Conservation (phyloP, 768 basidiomycete genomes). For the Candolleomyces eurysporus region DNA sequence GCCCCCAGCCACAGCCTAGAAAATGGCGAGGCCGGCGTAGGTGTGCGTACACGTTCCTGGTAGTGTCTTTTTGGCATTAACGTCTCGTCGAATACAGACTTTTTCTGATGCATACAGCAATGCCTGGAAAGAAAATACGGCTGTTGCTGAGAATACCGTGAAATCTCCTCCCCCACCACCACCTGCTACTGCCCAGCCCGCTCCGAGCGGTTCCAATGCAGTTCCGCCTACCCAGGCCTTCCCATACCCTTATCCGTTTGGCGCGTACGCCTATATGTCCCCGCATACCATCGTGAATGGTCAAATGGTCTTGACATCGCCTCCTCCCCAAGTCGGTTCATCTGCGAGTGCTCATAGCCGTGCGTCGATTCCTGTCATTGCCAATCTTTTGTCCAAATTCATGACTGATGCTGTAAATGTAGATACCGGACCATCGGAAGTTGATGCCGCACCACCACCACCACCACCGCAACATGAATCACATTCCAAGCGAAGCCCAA, state of each 20-base stretch:
- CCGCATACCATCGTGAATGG: slow-evolving; percentile 20
- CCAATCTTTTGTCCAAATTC: not conserved
- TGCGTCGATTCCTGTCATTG: not conserved
- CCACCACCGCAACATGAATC: slow-evolving; percentile 4
- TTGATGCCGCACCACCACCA: slow-evolving; percentile 3
- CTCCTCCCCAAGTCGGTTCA: slow-evolving; percentile 13
- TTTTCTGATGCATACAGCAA: slow-evolving; percentile 53
- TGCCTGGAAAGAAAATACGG: slow-evolving; percentile 63
- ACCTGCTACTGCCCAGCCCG: slow-evolving; percentile 3
- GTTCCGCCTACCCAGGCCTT: slow-evolving; percentile 10
- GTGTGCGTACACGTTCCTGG: not conserved
- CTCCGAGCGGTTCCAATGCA: slow-evolving; percentile 2
- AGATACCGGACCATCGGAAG: slow-evolving; percentile 13
- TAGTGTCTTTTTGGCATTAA: not conserved
- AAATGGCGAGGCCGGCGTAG: not conserved
- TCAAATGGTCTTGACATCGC: slow-evolving; percentile 18
- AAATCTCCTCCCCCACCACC: slow-evolving; percentile 5
- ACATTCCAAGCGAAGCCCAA: slow-evolving; percentile 53
- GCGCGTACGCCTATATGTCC: slow-evolving; percentile 25
- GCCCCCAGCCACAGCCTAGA: not conserved
- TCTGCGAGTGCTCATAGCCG: not conserved
- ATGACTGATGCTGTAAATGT: not conserved
- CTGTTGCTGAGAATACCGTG: slow-evolving; percentile 26
- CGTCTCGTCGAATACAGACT: slow-evolving; percentile 27
- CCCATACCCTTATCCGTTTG: slow-evolving; percentile 22